Percentiles rank a stretch among this genome's conserved stretches.
phyloP scores from a whole-genome alignment of 495 filamentous ascomycete genomes.

The Poronia punctata region DNA sequence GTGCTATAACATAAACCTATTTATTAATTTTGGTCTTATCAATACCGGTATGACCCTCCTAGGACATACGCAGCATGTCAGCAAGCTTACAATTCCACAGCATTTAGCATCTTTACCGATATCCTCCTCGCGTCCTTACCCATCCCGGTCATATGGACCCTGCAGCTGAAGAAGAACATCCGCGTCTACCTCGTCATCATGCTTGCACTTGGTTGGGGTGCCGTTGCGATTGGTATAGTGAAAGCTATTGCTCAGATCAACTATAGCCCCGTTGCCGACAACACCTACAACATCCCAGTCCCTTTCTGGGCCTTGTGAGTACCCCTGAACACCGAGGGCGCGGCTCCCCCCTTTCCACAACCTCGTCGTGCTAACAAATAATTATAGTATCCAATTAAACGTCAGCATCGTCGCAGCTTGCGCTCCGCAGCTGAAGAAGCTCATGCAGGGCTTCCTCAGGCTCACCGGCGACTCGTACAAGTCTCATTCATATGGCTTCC shows the following conservation, averaged over 20 bases:
- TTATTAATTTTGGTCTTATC: slow-evolving; percentile 30
- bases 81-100: slow-evolving; percentile 8
- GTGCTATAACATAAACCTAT: slow-evolving; percentile 27
- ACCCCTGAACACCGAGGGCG: slow-evolving; percentile 7
- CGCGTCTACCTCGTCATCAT: slow-evolving; percentile 37
- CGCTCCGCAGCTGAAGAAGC: slow-evolving; percentile 36
- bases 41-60: slow-evolving; percentile 27
- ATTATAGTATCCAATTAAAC: slow-evolving; percentile 38
- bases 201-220: slow-evolving; percentile 37
- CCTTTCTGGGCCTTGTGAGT: slow-evolving; percentile 28
- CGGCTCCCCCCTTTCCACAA: slow-evolving; percentile 6
- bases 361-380: too few species aligned
- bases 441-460: slow-evolving; percentile 26
- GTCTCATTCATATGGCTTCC: background rate
- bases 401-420: slow-evolving; percentile 42
- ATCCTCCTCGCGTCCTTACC: slow-evolving; percentile 38
- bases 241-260: slow-evolving; percentile 22
- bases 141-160: slow-evolving; percentile 37
- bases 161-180: slow-evolving; percentile 34
- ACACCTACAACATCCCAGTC: slow-evolving; percentile 5
- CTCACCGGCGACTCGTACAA: slow-evolving; percentile 8
- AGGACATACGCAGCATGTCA: background rate
- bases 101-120: slow-evolving; percentile 42
- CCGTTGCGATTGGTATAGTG: slow-evolving; percentile 23
- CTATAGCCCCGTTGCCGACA: background rate